Base-by-base conservation (phyloP, 441 rosid species). In the Gossypium schwendimanii region DNA sequence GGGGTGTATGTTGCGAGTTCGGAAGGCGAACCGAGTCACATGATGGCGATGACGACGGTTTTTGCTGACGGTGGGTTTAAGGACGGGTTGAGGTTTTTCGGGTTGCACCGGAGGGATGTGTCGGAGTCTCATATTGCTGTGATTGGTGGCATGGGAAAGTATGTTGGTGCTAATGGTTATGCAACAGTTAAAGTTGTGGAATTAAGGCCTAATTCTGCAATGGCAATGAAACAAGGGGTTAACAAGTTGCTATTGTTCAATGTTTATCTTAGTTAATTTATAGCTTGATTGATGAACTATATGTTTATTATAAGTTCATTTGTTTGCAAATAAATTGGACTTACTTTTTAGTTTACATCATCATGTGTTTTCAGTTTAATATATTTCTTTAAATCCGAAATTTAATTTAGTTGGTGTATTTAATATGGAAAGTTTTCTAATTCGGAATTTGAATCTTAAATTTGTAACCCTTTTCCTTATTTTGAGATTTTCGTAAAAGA, bases 121-220 rank as follows among this genome's bases (percentile, higher is more conserved):
- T 21, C n/a, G 6, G 87, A 86, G 77, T 85, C 85, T 52, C 90
- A 86, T 69, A 70, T 86, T 2, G 86, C 92, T 1, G 85, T 86
- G 3, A 83, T 86, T 23, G 87, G 90, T 61, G 89, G 90, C 47
- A 77, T 62, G 1, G 89, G 90, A 14, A 80, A 82, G 74, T 85
- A 73, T 69, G 36, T 69, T 11, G 79, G 79, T 45, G 87, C 89
- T 23, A 88, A 88, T 81, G 92, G 91, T 17, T 84, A 83, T 73
- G 89, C 88, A 33, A 81, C 77, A 0, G 70, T 86, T 31, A 80
- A 81, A 75, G 61, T 66, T 60, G 72, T 75, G 0, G 68, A 75
- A 20, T 45, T 44, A 33, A 44, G 36, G 18, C 24, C 70, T 49
- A 60, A 24, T 64, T 28, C 55, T 49, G 63, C 44, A 28, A 62